Base-by-base conservation (phyloP, 371 early-diverging fungal species). In the Rhizomucor miehei region DNA sequence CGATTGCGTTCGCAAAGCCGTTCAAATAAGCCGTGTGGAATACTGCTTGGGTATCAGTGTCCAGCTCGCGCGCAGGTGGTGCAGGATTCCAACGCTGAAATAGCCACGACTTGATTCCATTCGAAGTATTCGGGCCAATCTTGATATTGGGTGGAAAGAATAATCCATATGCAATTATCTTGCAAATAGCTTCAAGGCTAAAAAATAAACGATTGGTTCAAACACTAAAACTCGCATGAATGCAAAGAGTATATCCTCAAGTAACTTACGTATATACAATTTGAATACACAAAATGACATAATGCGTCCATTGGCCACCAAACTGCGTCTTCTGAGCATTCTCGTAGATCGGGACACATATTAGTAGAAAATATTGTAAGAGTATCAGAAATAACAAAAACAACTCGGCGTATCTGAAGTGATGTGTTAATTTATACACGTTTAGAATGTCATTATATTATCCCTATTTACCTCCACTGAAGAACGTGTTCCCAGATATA, bases 281-380 rank as follows among this genome's bases (percentile, higher is more conserved):
- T 48, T 83, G 81, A 36, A 83, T 73, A 6, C 54, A 60, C 9
- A 83, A 41, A 8, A 80, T 63, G 9, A 64, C 65, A 25, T 75
- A 80, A 39, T 83, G 80, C 1, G 63, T 69, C 81, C 81, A 79
- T 39, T 75, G 77, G 0, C 67, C 69, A 35, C 76, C 73, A 66
- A 83, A 78, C 2, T 51, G 41, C 0, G 60, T 52, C 34, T 81
- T 83, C 52, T 83, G 69, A 21, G 58, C 59, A 29, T 73, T 72
- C 2, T 53, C 41, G 45, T 64, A 66, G 8, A 79, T 77, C 0
- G 84, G 81, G 0, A 67, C 67, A 45, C 71, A 75, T 17, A 80
- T 76, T 38, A 83, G 66, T n/a, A 83, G 51, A 29, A 83, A 68
- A 75, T 81, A 83, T 39, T 83, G 76, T 0, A 75, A 52, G 16